Conservation (phyloP, 805 yeast genomes). For the Candida coquimbonensis region DNA sequence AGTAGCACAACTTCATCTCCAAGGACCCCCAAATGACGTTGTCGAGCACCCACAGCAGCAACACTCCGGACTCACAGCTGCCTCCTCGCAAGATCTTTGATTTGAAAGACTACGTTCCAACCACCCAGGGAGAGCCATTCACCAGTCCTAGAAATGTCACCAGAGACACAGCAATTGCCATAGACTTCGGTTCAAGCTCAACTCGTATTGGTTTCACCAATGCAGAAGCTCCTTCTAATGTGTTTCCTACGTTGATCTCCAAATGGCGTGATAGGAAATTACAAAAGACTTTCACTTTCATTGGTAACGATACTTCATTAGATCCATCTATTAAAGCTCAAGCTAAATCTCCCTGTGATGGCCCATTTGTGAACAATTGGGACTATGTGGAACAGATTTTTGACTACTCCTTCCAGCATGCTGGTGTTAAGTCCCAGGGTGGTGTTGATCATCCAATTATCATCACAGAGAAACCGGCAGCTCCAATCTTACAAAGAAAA, state of each 20-base stretch:
- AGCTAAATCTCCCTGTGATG: constrained; percentile 79
- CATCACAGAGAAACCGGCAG: constrained; percentile 70
- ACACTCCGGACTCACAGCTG: not conserved
- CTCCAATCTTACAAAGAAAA: constrained; percentile 62
- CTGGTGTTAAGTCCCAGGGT: constrained; percentile 50
- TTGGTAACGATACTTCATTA: constrained; percentile 75
- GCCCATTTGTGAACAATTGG: constrained; percentile 85
- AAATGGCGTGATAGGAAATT: constrained; percentile 72
- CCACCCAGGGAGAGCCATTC: constrained; percentile 36
- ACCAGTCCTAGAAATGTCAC: constrained; percentile 36
- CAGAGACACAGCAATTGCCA: constrained; percentile 65
- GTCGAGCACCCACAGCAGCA: no score
- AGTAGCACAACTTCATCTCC: no score
- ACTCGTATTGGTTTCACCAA: constrained; percentile 56
- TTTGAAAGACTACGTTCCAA: constrained; percentile 16
- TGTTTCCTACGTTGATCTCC: constrained; percentile 63
- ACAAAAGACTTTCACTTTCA: constrained; percentile 54
- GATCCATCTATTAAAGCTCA: constrained; percentile 66
- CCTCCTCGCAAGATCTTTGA: constrained; percentile 15
- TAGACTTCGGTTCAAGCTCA: constrained; percentile 73
- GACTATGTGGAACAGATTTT: constrained; percentile 76
- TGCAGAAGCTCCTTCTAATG: constrained; percentile 42
- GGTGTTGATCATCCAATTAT: constrained; percentile 74
- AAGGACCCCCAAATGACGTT: not conserved
- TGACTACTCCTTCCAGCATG: constrained; percentile 76